Evolutionary conservation across 768 basidiomycete genomes (phyloP), one percentile per base, ranked within the genome.

Genomic region (Boletus pseudo-olivaceus): DNA sequence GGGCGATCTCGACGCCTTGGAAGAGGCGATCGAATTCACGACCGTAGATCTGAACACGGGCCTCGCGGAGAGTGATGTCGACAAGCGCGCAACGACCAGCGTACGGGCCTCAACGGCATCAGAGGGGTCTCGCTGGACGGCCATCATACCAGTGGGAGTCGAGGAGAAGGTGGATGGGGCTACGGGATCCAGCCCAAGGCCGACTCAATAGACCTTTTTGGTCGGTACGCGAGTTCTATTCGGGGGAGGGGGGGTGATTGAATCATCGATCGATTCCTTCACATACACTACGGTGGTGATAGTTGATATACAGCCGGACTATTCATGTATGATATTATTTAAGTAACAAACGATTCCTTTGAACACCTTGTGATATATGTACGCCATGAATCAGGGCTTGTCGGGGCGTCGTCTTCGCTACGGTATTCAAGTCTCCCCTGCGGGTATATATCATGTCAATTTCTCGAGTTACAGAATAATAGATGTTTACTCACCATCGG

Each of bases 11-110:
- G 57, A 62, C 4, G 32, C 27, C n/a, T 7, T n/a, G 5, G 38
- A 42, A 0, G 52, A 56, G 2, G 12, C 7, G 20, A 6, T 56
- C 14, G n/a, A 42, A 32, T 38, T 67, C 40, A 65, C 65, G 17
- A 56, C 9, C 12, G 46, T 67, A 20, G 56, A 67, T 15, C 26
- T 61, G 43, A 39, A 51, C 34, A 53, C 33, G 14, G 38, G 34
- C 12, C 17, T 54, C 2, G n/a, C 52, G 1, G 53, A 54, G 41
- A 54, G 38, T 12, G 14, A 17, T 2, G 27, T 5, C 32, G 52
- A 57, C 15, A 39, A 54, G 32, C 27, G 26, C 14, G 33, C 43
- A 17, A 27, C 20, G 32, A 26, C 27, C 19, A 8, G 7, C 11
- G 8, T 26, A 44, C 34, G 7, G 19, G 12, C 12, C 17, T 47